Percentiles rank a stretch among this genome's conserved stretches.
These are phyloP conservation scores for Endotrypanum monterogeii DNA, from an alignment of 208 protist genomes.

Conservation along the genomic window DNA sequence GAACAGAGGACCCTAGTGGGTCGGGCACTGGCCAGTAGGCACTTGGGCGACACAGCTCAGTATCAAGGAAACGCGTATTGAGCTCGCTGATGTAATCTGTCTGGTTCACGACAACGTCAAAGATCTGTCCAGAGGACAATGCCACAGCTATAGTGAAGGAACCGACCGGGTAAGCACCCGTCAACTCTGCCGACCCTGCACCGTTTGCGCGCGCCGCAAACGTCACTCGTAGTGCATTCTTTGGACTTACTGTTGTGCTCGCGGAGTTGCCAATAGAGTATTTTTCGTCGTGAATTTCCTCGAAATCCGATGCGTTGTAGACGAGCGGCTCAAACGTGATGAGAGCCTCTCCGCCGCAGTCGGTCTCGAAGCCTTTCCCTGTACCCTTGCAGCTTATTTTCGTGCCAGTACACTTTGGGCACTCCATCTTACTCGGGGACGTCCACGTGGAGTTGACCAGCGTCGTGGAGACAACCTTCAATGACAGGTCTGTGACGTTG, in stretches of 20 bases:
- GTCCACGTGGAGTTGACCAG: slow-evolving; percentile 67
- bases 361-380: slow-evolving; percentile 47
- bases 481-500: slow-evolving; percentile 27
- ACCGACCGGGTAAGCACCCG: slow-evolving; percentile 49
- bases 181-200: slow-evolving; percentile 30
- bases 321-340: slow-evolving; percentile 56
- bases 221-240: slow-evolving; percentile 47
- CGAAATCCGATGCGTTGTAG: slow-evolving; percentile 29
- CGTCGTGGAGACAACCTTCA: slow-evolving; percentile 25
- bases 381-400: slow-evolving; percentile 51
- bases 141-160: slow-evolving; percentile 52
- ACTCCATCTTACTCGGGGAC: slow-evolving; percentile 60
- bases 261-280: slow-evolving; percentile 35
- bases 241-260: slow-evolving; percentile 35
- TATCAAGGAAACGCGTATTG: slow-evolving; percentile 50
- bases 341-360: slow-evolving; percentile 55
- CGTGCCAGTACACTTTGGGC: slow-evolving; percentile 74
- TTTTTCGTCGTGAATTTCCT: slow-evolving; percentile 7
- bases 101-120: slow-evolving; percentile 71
- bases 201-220: slow-evolving; percentile 67
- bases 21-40: slow-evolving; percentile 85
- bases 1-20: slow-evolving; percentile 69
- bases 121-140: slow-evolving; percentile 40
- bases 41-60: slow-evolving; percentile 59
- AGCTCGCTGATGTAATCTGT: slow-evolving; percentile 75